Evolutionary conservation across 2,329 filamentous ascomycete genomes (phyloP), one percentile per base, ranked within the genome.

Genomic region (Metarhizium robertsii): DNA sequence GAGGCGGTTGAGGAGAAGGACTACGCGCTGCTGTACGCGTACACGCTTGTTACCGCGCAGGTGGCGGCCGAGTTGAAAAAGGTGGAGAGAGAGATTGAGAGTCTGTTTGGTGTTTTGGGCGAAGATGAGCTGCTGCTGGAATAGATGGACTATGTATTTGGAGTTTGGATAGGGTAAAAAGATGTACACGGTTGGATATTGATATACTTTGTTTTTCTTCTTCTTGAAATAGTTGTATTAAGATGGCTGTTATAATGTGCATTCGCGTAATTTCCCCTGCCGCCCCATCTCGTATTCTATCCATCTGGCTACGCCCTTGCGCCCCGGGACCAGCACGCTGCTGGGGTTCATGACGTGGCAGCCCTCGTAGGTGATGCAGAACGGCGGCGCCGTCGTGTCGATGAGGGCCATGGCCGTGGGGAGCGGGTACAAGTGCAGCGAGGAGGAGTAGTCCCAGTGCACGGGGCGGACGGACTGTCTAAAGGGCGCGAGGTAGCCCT

Each of bases 301-400:
- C 92, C 94, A 97, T 59, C 85, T 79, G 6, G 84, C 88, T 6
- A 86, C 81, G 4, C 85, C 84, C 60, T 83, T 81, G 53, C 85
- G 79, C 0, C 85, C 86, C 0, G 81, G 75, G 0, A 89, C 84
- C 29, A 95, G 78, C 52, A 99, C 71, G 51, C 80, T 79, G 6
- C 91, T 90, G 0, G 94, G 92, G 68, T 99, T 99, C 81, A 99
- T 86, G 38, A 96, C 92, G 73, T 94, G 89, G 66, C 94, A 97
- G 0, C 92, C 92, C 70, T 96, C 92, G 66, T 97, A 97, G 14
- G 89, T 95, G 60, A 96, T 76, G 54, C 87, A 87, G 65, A 96
- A 99, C 0, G 90, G 80, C 14, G 88, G 85, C 10, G 87, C 85
- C 46, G 92, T 89, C 0, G 87, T 77, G 71, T 99, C 94, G 2